Conservation (phyloP, 345 rosid genomes). For the Eucalyptus erythrocorys region DNA sequence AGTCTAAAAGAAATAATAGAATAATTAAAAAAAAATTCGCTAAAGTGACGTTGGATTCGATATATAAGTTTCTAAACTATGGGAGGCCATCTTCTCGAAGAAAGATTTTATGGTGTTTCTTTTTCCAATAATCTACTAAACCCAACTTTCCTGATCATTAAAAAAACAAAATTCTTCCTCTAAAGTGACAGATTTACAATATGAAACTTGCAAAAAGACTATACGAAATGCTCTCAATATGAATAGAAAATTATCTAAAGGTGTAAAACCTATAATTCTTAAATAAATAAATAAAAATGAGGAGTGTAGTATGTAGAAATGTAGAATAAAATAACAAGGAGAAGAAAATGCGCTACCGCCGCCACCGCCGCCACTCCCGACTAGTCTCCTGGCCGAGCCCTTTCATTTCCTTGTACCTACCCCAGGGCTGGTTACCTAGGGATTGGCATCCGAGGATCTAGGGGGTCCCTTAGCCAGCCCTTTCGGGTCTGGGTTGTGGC, state of each 20-base stretch:
- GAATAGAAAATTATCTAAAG: background rate
- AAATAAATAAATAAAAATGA: background rate
- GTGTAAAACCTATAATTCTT: background rate
- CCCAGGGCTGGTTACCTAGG: too few species aligned
- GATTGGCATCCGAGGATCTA: too few species aligned
- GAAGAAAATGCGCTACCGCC: background rate
- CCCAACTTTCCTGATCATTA: background rate
- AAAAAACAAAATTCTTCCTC: background rate
- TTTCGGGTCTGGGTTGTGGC: too few species aligned
- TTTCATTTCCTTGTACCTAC: too few species aligned
- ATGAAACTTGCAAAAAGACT: background rate
- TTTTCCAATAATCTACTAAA: background rate
- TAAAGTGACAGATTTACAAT: background rate
- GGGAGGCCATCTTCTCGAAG: background rate
- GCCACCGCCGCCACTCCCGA: too few species aligned
- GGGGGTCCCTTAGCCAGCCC: too few species aligned
- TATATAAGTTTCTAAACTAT: background rate
- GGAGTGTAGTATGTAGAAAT: background rate
- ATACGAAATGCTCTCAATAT: rapidly evolving
- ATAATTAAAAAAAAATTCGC: background rate
- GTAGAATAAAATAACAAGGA: background rate
- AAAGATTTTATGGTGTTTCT: background rate
- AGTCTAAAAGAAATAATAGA: background rate
- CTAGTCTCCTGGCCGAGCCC: too few species aligned
- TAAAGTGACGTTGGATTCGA: background rate